Base-by-base conservation (phyloP, 768 basidiomycete genomes). In the Trametes maxima region DNA sequence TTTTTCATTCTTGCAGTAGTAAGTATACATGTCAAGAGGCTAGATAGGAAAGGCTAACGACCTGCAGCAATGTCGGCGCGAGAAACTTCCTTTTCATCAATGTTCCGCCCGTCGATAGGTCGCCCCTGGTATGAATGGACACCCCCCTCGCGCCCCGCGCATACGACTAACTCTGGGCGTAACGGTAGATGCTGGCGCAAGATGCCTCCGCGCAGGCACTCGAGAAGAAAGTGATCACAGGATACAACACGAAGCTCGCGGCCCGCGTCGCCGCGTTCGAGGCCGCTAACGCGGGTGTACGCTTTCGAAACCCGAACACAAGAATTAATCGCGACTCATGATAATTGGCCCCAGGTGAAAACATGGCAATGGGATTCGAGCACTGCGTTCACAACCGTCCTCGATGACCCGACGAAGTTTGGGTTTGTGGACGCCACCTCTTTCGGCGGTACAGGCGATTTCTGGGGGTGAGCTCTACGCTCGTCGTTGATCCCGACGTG, bases 1-100 rank as follows among this genome's bases (percentile, higher is more conserved):
- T 8, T n/a, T 19, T 12, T 28, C 40, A 17, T 1, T 8, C 17
- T 14, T 19, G 36, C 54, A 55, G 57, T 61, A 58, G 56, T 53
- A 37, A 40, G 46, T 24, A 21, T 13, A 28, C 46, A 24, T 28
- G 43, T 36, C 14, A 21, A n/a, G 12, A 39, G 2, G 25, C 7
- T 39, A 22, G 21, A 14, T 70, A 69, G 33, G 73, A 70, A 3
- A 74, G 75, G 37, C 37, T 71, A 76, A 75, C 47, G 7, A 17
- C 43, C 16, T 24, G 21, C 51, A 83, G 82, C 74, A 73, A 76
- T 42, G 78, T 71, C 25, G 87, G 87, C 17, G 87, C 80, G 8
- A 76, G 86, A 39, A 84, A 83, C 57, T 87, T 87, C 74, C 72
- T 87, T 17, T 84, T 87, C 73, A 75, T 87, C 53, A 86, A 81